Evolutionary conservation across 306 rosid species (phyloP), one percentile per base, ranked within the genome.

Genomic region (Cucurbita ficifolia): DNA sequence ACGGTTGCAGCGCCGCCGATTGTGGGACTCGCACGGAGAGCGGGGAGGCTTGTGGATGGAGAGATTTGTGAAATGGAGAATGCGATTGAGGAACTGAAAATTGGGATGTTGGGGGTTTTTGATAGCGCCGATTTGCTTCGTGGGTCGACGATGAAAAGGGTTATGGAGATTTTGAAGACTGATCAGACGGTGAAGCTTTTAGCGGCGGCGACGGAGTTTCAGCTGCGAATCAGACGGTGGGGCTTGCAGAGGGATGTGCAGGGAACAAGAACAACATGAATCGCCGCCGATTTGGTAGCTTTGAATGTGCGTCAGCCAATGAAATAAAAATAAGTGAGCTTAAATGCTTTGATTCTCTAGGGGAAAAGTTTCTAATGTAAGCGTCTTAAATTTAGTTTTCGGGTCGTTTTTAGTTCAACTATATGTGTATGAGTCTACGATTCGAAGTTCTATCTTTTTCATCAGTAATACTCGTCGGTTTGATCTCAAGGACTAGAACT

Each of bases 111-210:
- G 16, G 58, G 36, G 8, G 73, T 83, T 65, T 39, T 33, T 0
- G 54, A 83, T 63, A 63, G 55, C 36, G 87, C 82, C 0, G 76
- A 85, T 0, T 17, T 21, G 59, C 78, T 81, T 5, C 68, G 87
- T 0, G 53, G 68, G 1, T 67, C 77, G 5, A 76, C 81, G 1
- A 77, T 74, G 83, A 83, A 52, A 73, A 76, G 64, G 51, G 76
- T 72, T 50, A 68, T 81, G 56, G 84, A 24, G 72, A 65, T 83
- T n/a, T 69, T 83, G 12, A 73, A 33, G 0, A 55, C 78, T 24
- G 40, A 45, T 29, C 87, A 85, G 75, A 81, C 73, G 22, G 78
- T 87, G 18, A 73, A 51, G 74, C 79, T 84, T 49, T 63, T 87
- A 48, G 73, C 78, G 6, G 81, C 81, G 13, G 79, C 79, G 6